Conservation (phyloP, 768 basidiomycete genomes). For the Xerocomus potaroensis region DNA sequence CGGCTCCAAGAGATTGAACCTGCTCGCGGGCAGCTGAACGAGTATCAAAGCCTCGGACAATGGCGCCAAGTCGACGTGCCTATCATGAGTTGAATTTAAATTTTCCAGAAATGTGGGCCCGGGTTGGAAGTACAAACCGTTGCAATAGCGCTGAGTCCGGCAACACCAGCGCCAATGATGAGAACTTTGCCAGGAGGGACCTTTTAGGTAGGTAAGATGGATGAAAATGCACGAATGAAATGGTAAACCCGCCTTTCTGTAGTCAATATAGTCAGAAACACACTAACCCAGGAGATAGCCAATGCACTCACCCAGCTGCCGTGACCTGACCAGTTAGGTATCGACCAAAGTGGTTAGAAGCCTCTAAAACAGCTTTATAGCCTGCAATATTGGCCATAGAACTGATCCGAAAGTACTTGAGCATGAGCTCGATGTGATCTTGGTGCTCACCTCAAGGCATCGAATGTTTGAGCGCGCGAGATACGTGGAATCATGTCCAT, state of each 20-base stretch:
- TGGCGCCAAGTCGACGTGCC: constrained; percentile 81
- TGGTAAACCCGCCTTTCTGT: constrained; percentile 39
- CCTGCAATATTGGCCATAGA: constrained; percentile 96
- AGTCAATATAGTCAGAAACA: constrained; percentile 6
- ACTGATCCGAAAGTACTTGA: constrained; percentile 33
- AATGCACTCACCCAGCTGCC: constrained; percentile 70
- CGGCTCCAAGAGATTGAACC: constrained; percentile 85
- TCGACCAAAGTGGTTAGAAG: constrained; percentile 84
- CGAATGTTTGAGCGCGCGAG: constrained; percentile 86
- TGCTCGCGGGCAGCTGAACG: constrained; percentile 83
- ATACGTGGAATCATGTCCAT: constrained; percentile 94
- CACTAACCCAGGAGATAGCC: constrained; percentile 1
- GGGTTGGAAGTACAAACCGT: constrained; percentile 46
- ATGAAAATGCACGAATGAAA: neutral
- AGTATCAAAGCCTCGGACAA: constrained; percentile 86
- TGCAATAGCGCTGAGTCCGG: constrained; percentile 82
- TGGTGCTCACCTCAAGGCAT: constrained; percentile 66
- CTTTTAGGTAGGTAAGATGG: constrained; percentile 35
- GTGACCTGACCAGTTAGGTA: constrained; percentile 91
- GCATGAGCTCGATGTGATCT: constrained; percentile 1
- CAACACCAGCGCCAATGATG: constrained; percentile 86
- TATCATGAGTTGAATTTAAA: constrained; percentile 24
- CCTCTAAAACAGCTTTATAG: constrained; percentile 88
- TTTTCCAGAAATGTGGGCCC: neutral
- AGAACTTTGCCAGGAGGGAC: constrained; percentile 85